Conservation (phyloP, 495 filamentous ascomycete species). For the Durotheca rogersii region DNA sequence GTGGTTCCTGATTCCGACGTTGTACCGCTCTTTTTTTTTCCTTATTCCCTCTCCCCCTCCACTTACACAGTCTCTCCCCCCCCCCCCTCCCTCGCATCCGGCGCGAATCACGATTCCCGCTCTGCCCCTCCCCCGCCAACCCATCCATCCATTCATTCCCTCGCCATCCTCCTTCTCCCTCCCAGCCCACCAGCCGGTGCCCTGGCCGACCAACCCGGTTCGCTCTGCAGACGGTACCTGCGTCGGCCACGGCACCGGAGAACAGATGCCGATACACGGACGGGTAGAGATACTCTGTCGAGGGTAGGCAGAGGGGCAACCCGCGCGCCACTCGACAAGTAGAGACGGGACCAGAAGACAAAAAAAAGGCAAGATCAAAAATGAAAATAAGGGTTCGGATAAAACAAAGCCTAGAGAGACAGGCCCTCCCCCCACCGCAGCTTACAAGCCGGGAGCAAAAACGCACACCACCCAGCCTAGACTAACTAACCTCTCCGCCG, state of each 20-base stretch:
- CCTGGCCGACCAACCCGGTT: no score
- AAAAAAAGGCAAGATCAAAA: background rate
- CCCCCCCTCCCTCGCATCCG: background rate
- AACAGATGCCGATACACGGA: background rate
- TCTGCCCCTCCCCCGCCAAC: constrained; percentile 14
- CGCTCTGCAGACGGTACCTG: no score
- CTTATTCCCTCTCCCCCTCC: no score
- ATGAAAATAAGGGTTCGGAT: no score
- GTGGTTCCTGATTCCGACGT: background rate
- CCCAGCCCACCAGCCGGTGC: background rate
- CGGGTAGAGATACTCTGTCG: background rate
- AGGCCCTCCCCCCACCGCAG: no score
- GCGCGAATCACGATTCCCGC: background rate
- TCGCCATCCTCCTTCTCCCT: constrained; percentile 19
- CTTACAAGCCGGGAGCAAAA: background rate
- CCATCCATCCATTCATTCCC: no score
- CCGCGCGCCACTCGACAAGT: no score
- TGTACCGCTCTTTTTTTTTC: no score
- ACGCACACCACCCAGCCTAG: background rate
- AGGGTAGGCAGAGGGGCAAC: no score
- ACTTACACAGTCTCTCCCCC: no score
- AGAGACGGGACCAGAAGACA: no score
- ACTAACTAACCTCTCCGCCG: constrained; percentile 2
- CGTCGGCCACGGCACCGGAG: background rate
- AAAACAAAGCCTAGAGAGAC: no score